Evolutionary conservation across 306 rosid species (phyloP).

Genomic region (Cajanus cajan): DNA sequence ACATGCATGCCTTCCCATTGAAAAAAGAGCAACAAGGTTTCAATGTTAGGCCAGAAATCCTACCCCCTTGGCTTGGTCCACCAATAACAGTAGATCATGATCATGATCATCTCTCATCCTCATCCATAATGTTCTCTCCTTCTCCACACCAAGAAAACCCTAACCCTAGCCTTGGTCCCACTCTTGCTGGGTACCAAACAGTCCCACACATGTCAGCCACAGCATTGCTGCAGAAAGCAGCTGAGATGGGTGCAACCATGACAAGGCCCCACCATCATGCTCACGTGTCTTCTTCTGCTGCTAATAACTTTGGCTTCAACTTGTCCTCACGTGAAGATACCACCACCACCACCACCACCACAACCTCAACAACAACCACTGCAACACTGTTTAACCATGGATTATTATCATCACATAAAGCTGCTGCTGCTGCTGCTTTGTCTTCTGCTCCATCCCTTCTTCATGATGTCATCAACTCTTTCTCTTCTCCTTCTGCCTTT

Average conservation of each 20-base stretch:
- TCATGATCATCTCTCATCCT: slow-evolving; percentile 24
- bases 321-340: slow-evolving; percentile 51
- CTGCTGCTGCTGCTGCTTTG: neutral
- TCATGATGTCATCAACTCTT: slow-evolving; percentile 53
- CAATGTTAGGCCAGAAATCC: slow-evolving; percentile 42
- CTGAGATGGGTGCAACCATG: slow-evolving; percentile 75
- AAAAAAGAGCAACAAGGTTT: slow-evolving; percentile 58
- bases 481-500: slow-evolving; percentile 45
- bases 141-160: slow-evolving; percentile 53
- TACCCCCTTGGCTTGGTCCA: slow-evolving; percentile 70
- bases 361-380: neutral
- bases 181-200: slow-evolving; percentile 51
- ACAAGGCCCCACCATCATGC: slow-evolving; percentile 48
- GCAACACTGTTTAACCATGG: slow-evolving; percentile 37
- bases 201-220: slow-evolving; percentile 91
- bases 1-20: slow-evolving; percentile 40
- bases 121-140: slow-evolving; percentile 45
- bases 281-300: slow-evolving; percentile 55
- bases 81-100: neutral
- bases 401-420: slow-evolving; percentile 24
- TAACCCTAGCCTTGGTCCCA: slow-evolving; percentile 68
- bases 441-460: slow-evolving; percentile 41
- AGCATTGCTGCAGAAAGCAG: slow-evolving; percentile 95
- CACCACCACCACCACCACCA: neutral
- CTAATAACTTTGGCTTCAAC: slow-evolving; percentile 40